Base-by-base conservation (phyloP, 495 filamentous ascomycete genomes). In the Geopyxis carbonaria region DNA sequence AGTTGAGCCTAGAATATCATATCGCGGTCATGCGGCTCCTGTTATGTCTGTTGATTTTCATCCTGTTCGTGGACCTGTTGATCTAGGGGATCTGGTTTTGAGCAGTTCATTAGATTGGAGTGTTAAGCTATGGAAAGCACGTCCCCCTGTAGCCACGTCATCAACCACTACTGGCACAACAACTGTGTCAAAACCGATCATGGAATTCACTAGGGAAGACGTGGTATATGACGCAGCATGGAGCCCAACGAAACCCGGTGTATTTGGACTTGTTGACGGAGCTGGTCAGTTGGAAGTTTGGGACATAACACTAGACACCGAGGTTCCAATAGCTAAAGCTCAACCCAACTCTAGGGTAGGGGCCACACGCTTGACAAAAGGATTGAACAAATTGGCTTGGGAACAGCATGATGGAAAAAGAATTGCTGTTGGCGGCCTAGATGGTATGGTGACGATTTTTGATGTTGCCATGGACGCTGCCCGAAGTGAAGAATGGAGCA, bases 11-110 rank as follows among this genome's bases (percentile, higher is more conserved):
- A 70, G 84, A 42, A 72, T 93, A 44, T 68, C 69, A 28, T 99
- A 95, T 57, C 69, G 70, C 47, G 85, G 81, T 27, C 89, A 99
- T 50, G 71, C 80, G 28, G 89, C 84, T 5, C 89, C 89, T 7
- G 83, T 99, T 50, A 95, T 93, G 81, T 84, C 79, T 10, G 75
- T 93, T 15, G 75, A 85, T 52, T 99, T 93, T 64, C 89, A 99
- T 50, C 91, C 89, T 1, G 78, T 81, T 3, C 73, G 78, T 5
- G 89, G 89, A 6, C 78, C 79, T 2, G 74, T 94, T 28, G 91
- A 99, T 57, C 73, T 99, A n/a, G 85, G 87, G 20, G 91, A 99
- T 45, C 65, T 99, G 2, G 78, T 95, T 31, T 68, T 99, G 22
- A 80, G 75, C 16, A 74, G 77, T 9, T 80, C 75, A 30, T 64